A percentile compares a stretch with the other conserved stretches of the same genome.
Evolutionary conservation across 2,329 filamentous ascomycete genomes (phyloP).

Genomic region (Fusarium sp.): DNA sequence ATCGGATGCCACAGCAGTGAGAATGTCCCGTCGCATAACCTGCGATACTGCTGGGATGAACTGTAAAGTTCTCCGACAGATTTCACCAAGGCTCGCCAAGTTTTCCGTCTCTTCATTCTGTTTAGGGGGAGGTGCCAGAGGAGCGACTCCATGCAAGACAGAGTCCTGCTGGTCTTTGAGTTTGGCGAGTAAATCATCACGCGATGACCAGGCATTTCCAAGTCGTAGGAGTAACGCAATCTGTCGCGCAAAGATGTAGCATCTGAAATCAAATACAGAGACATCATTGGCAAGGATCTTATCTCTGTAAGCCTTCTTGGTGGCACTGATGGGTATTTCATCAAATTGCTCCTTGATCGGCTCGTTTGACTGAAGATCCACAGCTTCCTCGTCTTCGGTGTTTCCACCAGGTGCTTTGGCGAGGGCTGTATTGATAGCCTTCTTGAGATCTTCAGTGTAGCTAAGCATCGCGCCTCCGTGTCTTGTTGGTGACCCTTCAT

Average conservation of each 20-base stretch:
- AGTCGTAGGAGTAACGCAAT: slow-evolving; percentile 85
- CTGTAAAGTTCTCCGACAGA: slow-evolving; percentile 84
- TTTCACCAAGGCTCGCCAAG: slow-evolving; percentile 84
- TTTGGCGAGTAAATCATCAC: slow-evolving; percentile 74
- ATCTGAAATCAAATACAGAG: slow-evolving; percentile 94
- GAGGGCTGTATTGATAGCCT: slow-evolving; percentile 68
- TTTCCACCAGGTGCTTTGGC: slow-evolving; percentile 54
- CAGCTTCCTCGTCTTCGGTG: slow-evolving; percentile 59
- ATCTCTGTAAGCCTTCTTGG: slow-evolving; percentile 87
- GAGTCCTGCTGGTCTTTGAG: slow-evolving; percentile 74
- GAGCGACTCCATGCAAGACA: slow-evolving; percentile 70
- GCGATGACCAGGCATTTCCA: slow-evolving; percentile 78
- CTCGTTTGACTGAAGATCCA: slow-evolving; percentile 65
- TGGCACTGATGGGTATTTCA: slow-evolving; percentile 73
- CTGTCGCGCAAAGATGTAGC: slow-evolving; percentile 93
- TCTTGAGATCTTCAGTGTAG: slow-evolving; percentile 81
- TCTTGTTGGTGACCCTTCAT: slow-evolving; percentile 70
- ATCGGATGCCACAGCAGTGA: slow-evolving; percentile 69
- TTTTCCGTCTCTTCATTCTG: slow-evolving; percentile 78
- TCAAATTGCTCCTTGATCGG: slow-evolving; percentile 60
- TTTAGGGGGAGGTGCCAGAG: slow-evolving; percentile 63
- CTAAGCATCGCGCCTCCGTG: slow-evolving; percentile 80
- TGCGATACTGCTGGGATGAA: slow-evolving; percentile 88
- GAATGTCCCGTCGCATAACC: slow-evolving; percentile 84
- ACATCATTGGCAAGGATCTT: slow-evolving; percentile 96